These are phyloP conservation scores for Termitomyces bulborhizus DNA, from an alignment of 768 basidiomycete genomes.

Conservation along the genomic window DNA sequence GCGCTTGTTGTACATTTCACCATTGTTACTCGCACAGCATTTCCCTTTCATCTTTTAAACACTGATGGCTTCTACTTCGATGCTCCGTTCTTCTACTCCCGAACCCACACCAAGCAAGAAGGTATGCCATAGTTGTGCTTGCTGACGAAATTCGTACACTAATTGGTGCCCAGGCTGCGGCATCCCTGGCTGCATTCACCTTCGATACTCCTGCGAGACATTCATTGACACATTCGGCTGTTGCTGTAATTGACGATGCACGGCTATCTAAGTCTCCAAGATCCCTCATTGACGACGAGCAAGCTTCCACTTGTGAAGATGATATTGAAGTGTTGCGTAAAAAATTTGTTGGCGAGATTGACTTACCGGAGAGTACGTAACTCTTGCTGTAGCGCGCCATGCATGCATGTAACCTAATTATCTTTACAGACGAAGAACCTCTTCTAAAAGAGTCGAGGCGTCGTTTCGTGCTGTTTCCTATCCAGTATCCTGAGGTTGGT, in stretches of 20 bases:
- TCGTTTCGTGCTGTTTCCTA: slow-evolving; percentile 91
- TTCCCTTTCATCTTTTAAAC: slow-evolving; percentile 4
- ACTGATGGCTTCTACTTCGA: slow-evolving; percentile 23
- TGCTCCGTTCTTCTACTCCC: slow-evolving; percentile 23
- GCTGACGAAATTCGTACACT: background rate
- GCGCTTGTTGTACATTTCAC: background rate
- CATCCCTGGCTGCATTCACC: slow-evolving; percentile 36
- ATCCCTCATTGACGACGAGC: slow-evolving; percentile 11
- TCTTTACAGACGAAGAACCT: slow-evolving; percentile 62
- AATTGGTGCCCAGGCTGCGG: slow-evolving; percentile 29
- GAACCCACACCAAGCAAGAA: slow-evolving; percentile 46
- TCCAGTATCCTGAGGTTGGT: slow-evolving; percentile 84
- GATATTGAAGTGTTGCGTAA: slow-evolving; percentile 22
- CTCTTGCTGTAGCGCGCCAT: background rate
- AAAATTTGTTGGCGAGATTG: slow-evolving; percentile 65
- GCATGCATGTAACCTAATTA: background rate
- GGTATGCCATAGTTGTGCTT: slow-evolving; percentile 23
- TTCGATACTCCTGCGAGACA: slow-evolving; percentile 22
- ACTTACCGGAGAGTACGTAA: slow-evolving; percentile 50
- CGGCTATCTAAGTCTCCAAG: slow-evolving; percentile 14
- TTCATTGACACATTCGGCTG: background rate
- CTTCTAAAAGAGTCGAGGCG: slow-evolving; percentile 69
- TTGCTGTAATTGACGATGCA: slow-evolving; percentile 12
- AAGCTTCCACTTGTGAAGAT: background rate
- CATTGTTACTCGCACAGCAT: background rate